Conservation (phyloP, 805 yeast species). For the Candida ascalaphidarum region DNA sequence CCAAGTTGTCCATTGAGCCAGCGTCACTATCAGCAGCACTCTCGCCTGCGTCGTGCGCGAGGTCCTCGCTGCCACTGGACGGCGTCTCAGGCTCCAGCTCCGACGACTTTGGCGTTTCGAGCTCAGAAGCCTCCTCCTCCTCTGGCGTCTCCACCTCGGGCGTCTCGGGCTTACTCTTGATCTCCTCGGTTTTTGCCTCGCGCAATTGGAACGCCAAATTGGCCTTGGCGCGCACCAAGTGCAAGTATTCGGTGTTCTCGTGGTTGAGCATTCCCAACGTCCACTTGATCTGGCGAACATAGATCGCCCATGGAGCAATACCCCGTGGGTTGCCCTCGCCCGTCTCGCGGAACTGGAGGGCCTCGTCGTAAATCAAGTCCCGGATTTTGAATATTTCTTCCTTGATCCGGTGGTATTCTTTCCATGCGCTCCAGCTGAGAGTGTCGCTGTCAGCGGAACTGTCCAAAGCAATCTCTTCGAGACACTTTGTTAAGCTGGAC, state of each 20-base stretch:
- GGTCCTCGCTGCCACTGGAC: no score
- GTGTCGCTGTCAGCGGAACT: slow-evolving; percentile 9
- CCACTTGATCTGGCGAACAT: slow-evolving; percentile 11
- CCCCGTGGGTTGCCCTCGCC: slow-evolving; percentile 24
- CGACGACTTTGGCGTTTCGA: no score
- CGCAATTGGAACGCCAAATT: slow-evolving; percentile 34
- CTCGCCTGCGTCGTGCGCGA: no score
- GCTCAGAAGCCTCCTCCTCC: no score
- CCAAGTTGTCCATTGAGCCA: background rate
- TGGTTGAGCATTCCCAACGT: slow-evolving; percentile 9
- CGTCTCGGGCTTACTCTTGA: no score
- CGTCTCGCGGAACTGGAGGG: slow-evolving; percentile 12
- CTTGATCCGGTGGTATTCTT: slow-evolving; percentile 48
- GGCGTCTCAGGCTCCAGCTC: no score
- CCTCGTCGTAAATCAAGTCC: slow-evolving; percentile 36
- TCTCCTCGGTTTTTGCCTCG: slow-evolving; percentile 12
- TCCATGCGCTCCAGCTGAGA: slow-evolving; percentile 30
- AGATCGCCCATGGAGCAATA: slow-evolving; percentile 21
- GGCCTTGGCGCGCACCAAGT: slow-evolving; percentile 33
- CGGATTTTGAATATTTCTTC: slow-evolving; percentile 45
- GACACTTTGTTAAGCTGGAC: slow-evolving; percentile 40
- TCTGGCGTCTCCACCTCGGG: no score
- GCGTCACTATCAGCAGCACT: background rate
- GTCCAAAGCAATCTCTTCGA: slow-evolving; percentile 39
- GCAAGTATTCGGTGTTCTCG: slow-evolving; percentile 42